phyloP scores from a whole-genome alignment of 2,329 filamentous ascomycete species.

The Neurospora sp. region DNA sequence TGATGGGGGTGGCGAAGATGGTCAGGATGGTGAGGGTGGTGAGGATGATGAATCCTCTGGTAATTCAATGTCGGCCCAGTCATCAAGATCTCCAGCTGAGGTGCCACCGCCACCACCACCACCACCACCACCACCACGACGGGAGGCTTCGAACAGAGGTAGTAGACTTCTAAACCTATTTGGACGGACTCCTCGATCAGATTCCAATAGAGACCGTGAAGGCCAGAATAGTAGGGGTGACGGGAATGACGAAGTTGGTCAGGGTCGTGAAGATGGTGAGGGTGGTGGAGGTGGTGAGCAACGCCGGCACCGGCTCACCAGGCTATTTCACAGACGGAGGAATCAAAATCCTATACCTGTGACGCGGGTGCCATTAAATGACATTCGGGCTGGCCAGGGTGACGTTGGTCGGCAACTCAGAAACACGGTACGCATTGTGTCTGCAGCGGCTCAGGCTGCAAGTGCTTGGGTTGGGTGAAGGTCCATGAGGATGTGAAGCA shows the following conservation, averaged over 20 bases:
- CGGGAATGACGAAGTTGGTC: neutral
- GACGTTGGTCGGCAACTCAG: neutral
- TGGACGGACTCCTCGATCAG: too few species aligned
- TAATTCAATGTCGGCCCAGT: neutral
- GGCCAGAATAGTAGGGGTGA: neutral
- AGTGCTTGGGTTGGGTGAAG: neutral
- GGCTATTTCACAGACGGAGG: neutral
- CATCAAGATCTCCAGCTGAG: neutral
- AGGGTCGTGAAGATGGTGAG: neutral
- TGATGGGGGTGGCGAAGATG: neutral
- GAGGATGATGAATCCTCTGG: neutral
- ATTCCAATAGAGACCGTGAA: neutral
- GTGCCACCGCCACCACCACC: neutral
- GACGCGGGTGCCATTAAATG: neutral
- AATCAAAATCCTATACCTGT: neutral
- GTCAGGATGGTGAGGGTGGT: neutral
- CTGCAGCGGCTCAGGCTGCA: neutral
- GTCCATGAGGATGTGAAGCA: neutral
- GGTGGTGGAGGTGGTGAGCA: neutral
- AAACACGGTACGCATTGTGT: neutral
- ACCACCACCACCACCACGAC: neutral
- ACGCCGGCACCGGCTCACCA: neutral
- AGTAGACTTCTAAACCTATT: too few species aligned
- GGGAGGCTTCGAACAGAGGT: too few species aligned
- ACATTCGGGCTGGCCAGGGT: neutral